Conservation (phyloP, 306 rosid genomes). For the apple (Malus domestica) region ASM211411v1 NC_041798.1:27489001-27489500, state of each 20-base stretch:
- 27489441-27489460: too few species aligned
- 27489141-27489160: slow-evolving; percentile 43
- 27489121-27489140: slow-evolving; percentile 34
- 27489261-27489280: slow-evolving; percentile 50
- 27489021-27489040: slow-evolving; percentile 48
- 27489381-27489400: background rate
- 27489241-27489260: slow-evolving; percentile 44
- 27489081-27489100: slow-evolving; percentile 66
- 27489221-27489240: slow-evolving; percentile 16
- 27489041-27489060: slow-evolving; percentile 47
- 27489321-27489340: slow-evolving; percentile 63
- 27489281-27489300: slow-evolving; percentile 50
- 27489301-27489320: slow-evolving; percentile 75
- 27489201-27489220: background rate
- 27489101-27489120: slow-evolving; percentile 60
- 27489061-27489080: slow-evolving; percentile 54
- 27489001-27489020: slow-evolving; percentile 48
- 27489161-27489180: slow-evolving; percentile 7
- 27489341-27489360: slow-evolving; percentile 45
- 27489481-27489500: background rate
- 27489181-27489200: slow-evolving; percentile 11
- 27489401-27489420: background rate
- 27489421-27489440: background rate
- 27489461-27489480: background rate
- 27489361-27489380: background rate